These are phyloP conservation scores for Fusarium verticillioides DNA, from an alignment of 2,329 filamentous ascomycete species.

Conservation along the genomic window DNA sequence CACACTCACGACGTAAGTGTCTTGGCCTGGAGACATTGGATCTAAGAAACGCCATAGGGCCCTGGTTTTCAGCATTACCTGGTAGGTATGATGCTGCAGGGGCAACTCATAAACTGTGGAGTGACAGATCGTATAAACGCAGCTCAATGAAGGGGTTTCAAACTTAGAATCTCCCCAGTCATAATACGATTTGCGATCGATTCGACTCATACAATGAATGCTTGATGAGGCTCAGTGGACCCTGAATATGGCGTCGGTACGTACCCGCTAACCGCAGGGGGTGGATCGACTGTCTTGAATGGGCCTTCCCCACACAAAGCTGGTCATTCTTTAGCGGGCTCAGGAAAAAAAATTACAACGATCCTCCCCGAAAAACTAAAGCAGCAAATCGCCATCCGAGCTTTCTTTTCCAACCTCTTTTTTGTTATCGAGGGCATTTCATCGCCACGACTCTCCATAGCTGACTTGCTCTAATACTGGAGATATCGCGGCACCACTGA, in stretches of 20 bases:
- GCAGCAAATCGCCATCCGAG: conserved; percentile 38
- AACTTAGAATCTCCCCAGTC: background rate
- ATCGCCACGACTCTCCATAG: background rate
- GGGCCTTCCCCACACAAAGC: conserved; percentile 34
- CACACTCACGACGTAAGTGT: background rate
- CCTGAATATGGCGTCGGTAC: conserved; percentile 19
- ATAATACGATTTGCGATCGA: background rate
- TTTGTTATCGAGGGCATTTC: conserved; percentile 7
- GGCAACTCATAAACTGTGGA: background rate
- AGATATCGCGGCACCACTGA: background rate
- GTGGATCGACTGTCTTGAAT: conserved; percentile 24
- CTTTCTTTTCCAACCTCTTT: conserved; percentile 38
- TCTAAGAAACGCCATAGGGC: background rate
- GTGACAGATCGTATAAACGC: too few species aligned
- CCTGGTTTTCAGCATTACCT: background rate
- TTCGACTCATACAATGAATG: background rate
- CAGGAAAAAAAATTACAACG: conserved; percentile 37
- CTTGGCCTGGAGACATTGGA: background rate
- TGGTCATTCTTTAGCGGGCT: conserved; percentile 6
- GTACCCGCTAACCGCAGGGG: conserved; percentile 27
- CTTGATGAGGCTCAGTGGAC: conserved; percentile 16
- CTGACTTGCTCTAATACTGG: background rate
- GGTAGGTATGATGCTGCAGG: background rate
- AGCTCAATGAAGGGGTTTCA: too few species aligned
- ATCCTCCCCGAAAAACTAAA: conserved; percentile 31